These are phyloP conservation scores for Staphylotrichum longicolle DNA, from an alignment of 495 filamentous ascomycete species.

Conservation along the genomic window DNA sequence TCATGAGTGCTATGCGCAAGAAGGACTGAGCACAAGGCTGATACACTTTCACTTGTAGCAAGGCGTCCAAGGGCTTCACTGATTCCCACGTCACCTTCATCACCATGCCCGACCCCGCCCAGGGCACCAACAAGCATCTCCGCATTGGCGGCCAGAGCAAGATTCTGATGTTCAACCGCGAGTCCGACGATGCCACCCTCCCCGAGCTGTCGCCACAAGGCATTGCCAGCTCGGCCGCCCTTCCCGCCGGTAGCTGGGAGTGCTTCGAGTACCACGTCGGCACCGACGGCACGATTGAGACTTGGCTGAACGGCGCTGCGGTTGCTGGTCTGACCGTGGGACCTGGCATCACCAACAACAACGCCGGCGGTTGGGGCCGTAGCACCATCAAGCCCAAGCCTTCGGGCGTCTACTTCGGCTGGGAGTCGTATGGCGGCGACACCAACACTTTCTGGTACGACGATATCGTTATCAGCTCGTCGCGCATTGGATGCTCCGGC, in stretches of 20 bases:
- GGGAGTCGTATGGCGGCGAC: slow-evolving; percentile 59
- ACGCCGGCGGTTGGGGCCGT: slow-evolving; percentile 52
- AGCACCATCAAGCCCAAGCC: slow-evolving; percentile 48
- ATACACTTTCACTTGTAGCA: slow-evolving; percentile 33
- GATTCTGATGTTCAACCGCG: slow-evolving; percentile 61
- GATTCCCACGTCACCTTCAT: slow-evolving; percentile 59
- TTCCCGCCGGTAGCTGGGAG: slow-evolving; percentile 50
- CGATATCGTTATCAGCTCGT: slow-evolving; percentile 48
- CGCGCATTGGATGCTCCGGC: slow-evolving; percentile 45
- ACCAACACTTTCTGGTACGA: slow-evolving; percentile 61
- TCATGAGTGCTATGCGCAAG: background rate
- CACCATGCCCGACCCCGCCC: slow-evolving; percentile 60
- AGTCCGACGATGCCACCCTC: slow-evolving; percentile 58
- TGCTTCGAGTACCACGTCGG: slow-evolving; percentile 60
- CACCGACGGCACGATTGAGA: slow-evolving; percentile 55
- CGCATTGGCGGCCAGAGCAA: slow-evolving; percentile 57
- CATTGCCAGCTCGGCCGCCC: slow-evolving; percentile 49
- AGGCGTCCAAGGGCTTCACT: slow-evolving; percentile 52
- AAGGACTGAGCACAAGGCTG: background rate
- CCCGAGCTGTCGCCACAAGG: slow-evolving; percentile 57
- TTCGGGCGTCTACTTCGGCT: slow-evolving; percentile 56
- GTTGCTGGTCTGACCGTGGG: slow-evolving; percentile 50
- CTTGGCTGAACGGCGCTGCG: slow-evolving; percentile 52
- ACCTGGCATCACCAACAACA: slow-evolving; percentile 45
- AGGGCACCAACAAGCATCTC: slow-evolving; percentile 54